Evolutionary conservation across 2,329 filamentous ascomycete genomes (phyloP), one percentile per base, ranked within the genome.

Genomic region (Diaporthe citrichinensis): DNA sequence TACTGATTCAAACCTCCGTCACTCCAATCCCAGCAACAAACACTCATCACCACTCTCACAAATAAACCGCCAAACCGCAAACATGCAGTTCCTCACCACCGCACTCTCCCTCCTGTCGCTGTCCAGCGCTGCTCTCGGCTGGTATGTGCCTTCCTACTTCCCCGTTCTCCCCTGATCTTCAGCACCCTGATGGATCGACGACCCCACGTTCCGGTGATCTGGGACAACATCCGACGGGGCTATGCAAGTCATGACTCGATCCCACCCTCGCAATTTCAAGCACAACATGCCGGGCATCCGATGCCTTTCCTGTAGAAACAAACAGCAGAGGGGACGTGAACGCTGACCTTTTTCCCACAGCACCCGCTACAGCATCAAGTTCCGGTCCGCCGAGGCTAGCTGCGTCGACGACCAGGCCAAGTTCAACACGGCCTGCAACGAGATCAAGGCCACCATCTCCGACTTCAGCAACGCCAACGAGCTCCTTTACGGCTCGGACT

Each of bases 171-270:
- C 62, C 28, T 68, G 62, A 36, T 68, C 62, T 8, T 31, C 44
- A 51, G 12, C 10, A 53, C 44, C 62, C 31, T 25, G 10, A 51
- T 68, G 62, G 62, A 31, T 49, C 28, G 44, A 68, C 25, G 6
- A 6, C 28, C 62, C 62, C 36, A 68, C 44, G 44, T 51, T 12
- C 62, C 62, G 44, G 9, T 10, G 41, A 51, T 31, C 62, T 68
- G 44, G 44, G 17, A 68, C 62, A 36, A n/a, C 61, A 36, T 1
- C 41, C 41, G 41, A 36, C 4, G 62, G 44, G 12, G 62, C 46
- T 9, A 67, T 67, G 61, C 62, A 51, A 25, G 62, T 68, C 62
- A 68, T 68, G 62, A 68, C 62, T 68, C 44, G 44, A 51, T 25
- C 44, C 31, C 14, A 46, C 5, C 44, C 44, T 31, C 44, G 28